Conservation (phyloP, 345 rosid genomes). For the Bruguiera gymnorhiza region DNA sequence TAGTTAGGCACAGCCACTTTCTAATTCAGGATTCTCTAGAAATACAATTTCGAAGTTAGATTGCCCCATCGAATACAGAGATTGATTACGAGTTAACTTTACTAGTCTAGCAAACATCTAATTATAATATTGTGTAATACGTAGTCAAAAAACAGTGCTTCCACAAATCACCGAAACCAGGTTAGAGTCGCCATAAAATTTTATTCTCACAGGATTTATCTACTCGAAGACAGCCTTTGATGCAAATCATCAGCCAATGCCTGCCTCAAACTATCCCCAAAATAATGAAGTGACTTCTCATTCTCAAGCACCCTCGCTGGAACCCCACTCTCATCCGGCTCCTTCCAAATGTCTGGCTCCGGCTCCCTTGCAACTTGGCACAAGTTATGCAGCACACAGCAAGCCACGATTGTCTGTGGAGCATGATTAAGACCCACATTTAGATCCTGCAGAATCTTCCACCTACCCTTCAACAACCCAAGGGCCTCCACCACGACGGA, state of each 20-base stretch:
- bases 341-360: slow-evolving; percentile 82
- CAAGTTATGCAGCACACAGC: slow-evolving; percentile 94
- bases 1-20: background rate
- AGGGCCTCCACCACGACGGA: slow-evolving; percentile 90
- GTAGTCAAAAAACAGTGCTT: background rate
- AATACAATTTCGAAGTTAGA: slow-evolving; percentile 15
- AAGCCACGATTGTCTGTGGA: slow-evolving; percentile 96
- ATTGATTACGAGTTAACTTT: slow-evolving; percentile 10
- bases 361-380: slow-evolving; percentile 98
- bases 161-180: slow-evolving; percentile 8
- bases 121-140: slow-evolving; percentile 10
- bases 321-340: slow-evolving; percentile 74
- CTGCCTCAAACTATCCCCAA: slow-evolving; percentile 84
- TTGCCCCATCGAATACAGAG: slow-evolving; percentile 5
- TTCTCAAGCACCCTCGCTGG: slow-evolving; percentile 70
- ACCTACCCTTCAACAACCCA: slow-evolving; percentile 81
- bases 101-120: slow-evolving; percentile 41
- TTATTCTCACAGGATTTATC: slow-evolving; percentile 21
- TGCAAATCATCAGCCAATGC: slow-evolving; percentile 94
- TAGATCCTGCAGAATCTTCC: slow-evolving; percentile 94
- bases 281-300: slow-evolving; percentile 76
- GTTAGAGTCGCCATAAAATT: slow-evolving; percentile 21
- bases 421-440: slow-evolving; percentile 91
- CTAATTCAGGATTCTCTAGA: slow-evolving; percentile 3
- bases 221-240: slow-evolving; percentile 77